phyloP scores from a whole-genome alignment of 148 eudicot species.

The Drosera capensis region DNA sequence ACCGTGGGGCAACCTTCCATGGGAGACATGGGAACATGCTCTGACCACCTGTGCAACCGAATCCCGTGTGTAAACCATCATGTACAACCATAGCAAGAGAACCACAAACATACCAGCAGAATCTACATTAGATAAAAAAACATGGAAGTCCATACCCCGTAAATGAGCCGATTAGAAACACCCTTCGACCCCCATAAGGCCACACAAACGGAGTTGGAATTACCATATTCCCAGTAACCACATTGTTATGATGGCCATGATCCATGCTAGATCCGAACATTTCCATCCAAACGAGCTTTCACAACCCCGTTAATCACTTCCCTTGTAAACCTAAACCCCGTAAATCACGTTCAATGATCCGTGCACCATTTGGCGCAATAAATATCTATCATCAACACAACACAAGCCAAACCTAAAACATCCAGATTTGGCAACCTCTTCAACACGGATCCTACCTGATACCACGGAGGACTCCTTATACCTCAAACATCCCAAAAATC shows the following conservation, averaged over 20 bases:
- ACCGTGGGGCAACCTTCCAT: slow-evolving; percentile 56
- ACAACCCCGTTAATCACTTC: too few species aligned
- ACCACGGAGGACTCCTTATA: too few species aligned
- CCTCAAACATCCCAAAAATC: too few species aligned
- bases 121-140: background rate
- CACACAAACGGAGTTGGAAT: slow-evolving; percentile 17
- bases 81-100: background rate
- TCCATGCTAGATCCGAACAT: slow-evolving; percentile 30
- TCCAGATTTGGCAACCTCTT: too few species aligned
- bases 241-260: slow-evolving; percentile 14
- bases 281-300: slow-evolving; percentile 8
- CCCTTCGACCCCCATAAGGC: slow-evolving; percentile 33
- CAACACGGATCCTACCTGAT: too few species aligned
- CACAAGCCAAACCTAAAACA: too few species aligned
- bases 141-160: slow-evolving; percentile 18
- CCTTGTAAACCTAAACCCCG: too few species aligned
- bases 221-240: slow-evolving; percentile 10
- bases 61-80: background rate
- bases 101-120: background rate
- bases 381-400: too few species aligned
- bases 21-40: slow-evolving; percentile 48
- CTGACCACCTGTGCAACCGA: slow-evolving; percentile 36
- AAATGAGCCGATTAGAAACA: slow-evolving; percentile 33
- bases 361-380: too few species aligned
- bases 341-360: too few species aligned